Percentiles rank a stretch among this genome's conserved stretches.
phyloP scores from a whole-genome alignment of 306 rosid species.

The Rubus parviflorus region DNA sequence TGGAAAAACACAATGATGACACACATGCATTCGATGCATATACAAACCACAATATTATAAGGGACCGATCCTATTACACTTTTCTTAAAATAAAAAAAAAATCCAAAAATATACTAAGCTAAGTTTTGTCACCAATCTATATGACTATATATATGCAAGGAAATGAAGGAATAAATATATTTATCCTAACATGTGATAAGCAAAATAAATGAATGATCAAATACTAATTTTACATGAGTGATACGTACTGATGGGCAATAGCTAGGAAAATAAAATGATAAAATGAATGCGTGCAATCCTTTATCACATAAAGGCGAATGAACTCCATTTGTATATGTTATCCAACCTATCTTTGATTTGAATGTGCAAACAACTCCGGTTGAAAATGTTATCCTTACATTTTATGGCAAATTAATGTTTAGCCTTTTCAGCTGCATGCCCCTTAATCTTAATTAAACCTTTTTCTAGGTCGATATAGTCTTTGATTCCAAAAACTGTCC shows the following conservation, averaged over 20 bases:
- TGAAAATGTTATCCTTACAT: slow-evolving; percentile 9
- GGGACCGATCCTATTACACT: background rate
- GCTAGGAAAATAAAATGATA: background rate
- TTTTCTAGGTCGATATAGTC: background rate
- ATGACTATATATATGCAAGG: too few species aligned
- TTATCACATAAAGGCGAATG: background rate
- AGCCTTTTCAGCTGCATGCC: background rate
- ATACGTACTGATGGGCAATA: background rate
- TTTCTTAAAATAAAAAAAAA: background rate
- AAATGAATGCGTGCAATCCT: too few species aligned
- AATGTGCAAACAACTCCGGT: slow-evolving; percentile 1
- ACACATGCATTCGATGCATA: slow-evolving; percentile 4
- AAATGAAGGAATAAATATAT: background rate
- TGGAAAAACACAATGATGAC: slow-evolving; percentile 4
- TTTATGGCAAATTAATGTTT: background rate
- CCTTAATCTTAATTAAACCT: background rate
- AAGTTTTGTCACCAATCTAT: background rate
- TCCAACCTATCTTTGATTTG: slow-evolving; percentile 3
- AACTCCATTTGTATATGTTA: slow-evolving; percentile 1
- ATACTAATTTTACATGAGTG: background rate
- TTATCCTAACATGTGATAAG: background rate
- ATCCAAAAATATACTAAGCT: background rate
- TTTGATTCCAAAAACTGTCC: background rate
- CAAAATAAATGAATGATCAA: background rate
- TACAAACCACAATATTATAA: background rate